These are phyloP conservation scores for Aspergillus sp. DNA, from an alignment of 2,329 filamentous ascomycete genomes.

Conservation along the genomic window DNA sequence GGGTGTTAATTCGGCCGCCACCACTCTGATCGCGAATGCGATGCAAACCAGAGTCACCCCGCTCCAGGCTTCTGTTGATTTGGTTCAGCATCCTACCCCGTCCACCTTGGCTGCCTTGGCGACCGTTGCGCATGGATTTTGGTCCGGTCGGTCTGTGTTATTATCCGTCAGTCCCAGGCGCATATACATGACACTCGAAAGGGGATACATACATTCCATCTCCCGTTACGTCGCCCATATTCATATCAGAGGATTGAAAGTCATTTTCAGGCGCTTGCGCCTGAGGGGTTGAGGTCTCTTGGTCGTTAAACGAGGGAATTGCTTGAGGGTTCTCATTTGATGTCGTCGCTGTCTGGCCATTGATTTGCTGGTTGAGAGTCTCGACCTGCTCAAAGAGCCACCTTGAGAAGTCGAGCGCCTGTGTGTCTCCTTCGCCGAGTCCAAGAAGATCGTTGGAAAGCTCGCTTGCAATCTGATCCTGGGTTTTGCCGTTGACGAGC, in stretches of 20 bases:
- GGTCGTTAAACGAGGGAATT: constrained; percentile 35
- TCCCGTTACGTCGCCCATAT: constrained; percentile 62
- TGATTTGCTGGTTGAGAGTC: constrained; percentile 62
- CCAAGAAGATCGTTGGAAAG: constrained; percentile 84
- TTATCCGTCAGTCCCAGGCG: constrained; percentile 39
- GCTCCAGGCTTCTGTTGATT: constrained; percentile 78
- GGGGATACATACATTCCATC: constrained; percentile 41
- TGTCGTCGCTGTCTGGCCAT: constrained; percentile 46
- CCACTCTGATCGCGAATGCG: constrained; percentile 69
- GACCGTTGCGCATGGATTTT: constrained; percentile 85
- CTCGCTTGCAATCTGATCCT: constrained; percentile 84
- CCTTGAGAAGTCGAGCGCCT: constrained; percentile 76
- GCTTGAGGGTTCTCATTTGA: constrained; percentile 26
- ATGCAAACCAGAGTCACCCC: constrained; percentile 75
- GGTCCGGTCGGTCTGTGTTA: constrained; percentile 79
- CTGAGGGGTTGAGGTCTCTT: constrained; percentile 31
- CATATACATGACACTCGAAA: neutral
- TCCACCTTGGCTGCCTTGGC: constrained; percentile 48
- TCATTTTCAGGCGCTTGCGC: constrained; percentile 23
- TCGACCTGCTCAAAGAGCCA: constrained; percentile 94
- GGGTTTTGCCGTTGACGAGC: constrained; percentile 92
- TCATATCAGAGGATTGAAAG: constrained; percentile 72
- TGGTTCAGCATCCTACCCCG: constrained; percentile 84
- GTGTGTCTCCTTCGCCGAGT: constrained; percentile 77
- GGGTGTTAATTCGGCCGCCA: constrained; percentile 77